Base-by-base conservation (phyloP, 768 basidiomycete species). In the Calvatia gigantea region DNA sequence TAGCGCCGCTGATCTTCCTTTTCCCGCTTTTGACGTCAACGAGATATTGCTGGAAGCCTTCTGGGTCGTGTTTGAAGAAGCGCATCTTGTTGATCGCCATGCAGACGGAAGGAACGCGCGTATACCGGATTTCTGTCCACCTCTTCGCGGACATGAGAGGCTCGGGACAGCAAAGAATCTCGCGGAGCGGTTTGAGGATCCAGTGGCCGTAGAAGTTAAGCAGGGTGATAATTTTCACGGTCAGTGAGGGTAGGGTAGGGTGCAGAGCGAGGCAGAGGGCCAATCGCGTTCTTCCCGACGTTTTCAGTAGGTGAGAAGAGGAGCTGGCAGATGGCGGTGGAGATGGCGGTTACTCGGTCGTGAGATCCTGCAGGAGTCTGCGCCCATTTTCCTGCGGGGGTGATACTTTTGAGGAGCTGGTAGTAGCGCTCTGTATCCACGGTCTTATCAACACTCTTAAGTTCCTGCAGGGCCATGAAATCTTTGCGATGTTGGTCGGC, bases 351-450 rank as follows among this genome's bases (percentile, higher is more conserved):
- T 53, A 76, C 70, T 11, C 79, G 76, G 61, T 89, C 88, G 50
- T 88, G 87, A 3, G 82, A 74, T 2, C 73, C 70, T 3, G 67
- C 74, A 11, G 83, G 81, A 2, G 81, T 79, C 0, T 87, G 87
- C 0, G 86, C 86, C 87, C 87, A 90, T 66, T 89, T 91, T 1
- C 76, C 76, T 1, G 78, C 85, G 14, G 87, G 76, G 8, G 80
- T 79, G 19, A 89, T 69, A 28, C 73, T 68, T 58, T 68, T 74
- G 7, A 76, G 60, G 21, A 78, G 65, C 2, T 59, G 50, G 4
- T 65, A 55, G 6, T 65, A 55, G 9, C 45, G 54, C 5, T 46
- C 9, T 19, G 48, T 69, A 21, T 70, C 66, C 1, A 65, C 64
- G 7, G 66, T 64, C 0, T 60, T 58, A 1, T 72, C 62, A 17